phyloP scores from a whole-genome alignment of 2,329 filamentous ascomycete genomes.

The Monilinia polystroma region DNA sequence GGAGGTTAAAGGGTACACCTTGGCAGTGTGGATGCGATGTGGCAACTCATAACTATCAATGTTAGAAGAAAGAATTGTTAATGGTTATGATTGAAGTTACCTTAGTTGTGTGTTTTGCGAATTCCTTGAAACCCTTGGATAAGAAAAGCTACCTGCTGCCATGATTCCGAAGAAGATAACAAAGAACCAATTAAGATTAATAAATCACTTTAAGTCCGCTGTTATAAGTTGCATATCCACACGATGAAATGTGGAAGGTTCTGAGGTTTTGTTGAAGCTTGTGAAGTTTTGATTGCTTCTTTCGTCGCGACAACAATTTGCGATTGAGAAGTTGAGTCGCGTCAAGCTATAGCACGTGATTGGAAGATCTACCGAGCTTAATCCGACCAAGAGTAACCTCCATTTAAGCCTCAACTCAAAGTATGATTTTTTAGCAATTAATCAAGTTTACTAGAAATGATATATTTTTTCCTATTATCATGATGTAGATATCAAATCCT shows the following conservation, averaged over 20 bases:
- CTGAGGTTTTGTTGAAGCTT: neutral
- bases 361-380: neutral
- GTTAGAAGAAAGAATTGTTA: conserved; percentile 1
- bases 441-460: no score
- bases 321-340: conserved; percentile 7
- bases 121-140: conserved; percentile 34
- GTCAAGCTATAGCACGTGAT: neutral
- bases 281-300: neutral
- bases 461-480: no score
- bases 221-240: no score
- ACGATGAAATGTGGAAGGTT: neutral
- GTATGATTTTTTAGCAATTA: no score
- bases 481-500: no score
- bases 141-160: conserved; percentile 26
- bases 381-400: neutral
- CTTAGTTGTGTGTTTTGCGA: conserved; percentile 36
- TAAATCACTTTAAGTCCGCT: neutral
- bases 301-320: conserved; percentile 7
- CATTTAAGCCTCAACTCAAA: no score
- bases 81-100: conserved; percentile 25
- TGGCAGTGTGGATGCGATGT: conserved; percentile 58
- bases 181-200: neutral
- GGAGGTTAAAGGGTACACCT: conserved; percentile 60
- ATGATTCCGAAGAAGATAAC: conserved; percentile 24
- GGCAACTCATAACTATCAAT: conserved; percentile 55